Conservation (phyloP, 768 basidiomycete species). For the Phallus indusiatus region DNA sequence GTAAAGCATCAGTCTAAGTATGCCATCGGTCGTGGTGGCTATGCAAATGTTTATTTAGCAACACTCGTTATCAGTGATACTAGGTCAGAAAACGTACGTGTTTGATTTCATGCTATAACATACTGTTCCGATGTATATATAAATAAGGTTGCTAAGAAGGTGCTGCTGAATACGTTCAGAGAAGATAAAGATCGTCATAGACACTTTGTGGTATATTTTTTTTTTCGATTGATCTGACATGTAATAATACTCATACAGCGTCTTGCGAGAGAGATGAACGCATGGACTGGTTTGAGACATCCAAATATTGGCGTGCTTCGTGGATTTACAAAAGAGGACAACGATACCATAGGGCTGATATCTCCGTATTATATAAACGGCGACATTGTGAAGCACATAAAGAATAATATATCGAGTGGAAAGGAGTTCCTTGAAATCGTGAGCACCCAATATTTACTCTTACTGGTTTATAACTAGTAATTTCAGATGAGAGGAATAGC, state of each 20-base stretch:
- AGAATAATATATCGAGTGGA: neutral
- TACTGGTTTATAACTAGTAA: neutral
- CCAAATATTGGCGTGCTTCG: conserved; percentile 1
- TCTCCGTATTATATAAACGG: conserved; percentile 9
- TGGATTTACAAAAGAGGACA: conserved; percentile 1
- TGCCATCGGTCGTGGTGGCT: neutral
- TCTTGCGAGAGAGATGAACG: neutral
- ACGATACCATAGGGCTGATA: neutral
- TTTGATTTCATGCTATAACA: neutral
- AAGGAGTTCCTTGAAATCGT: neutral
- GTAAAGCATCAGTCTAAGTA: neutral
- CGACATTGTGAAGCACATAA: conserved; percentile 3
- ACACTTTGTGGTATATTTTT: neutral
- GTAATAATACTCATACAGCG: neutral
- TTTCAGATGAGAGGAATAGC: conserved; percentile 14
- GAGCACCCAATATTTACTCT: neutral
- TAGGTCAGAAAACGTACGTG: neutral
- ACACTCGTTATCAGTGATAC: neutral
- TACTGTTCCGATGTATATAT: neutral
- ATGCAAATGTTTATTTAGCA: neutral
- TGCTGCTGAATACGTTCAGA: neutral
- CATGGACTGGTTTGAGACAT: conserved; percentile 1
- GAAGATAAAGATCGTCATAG: neutral
- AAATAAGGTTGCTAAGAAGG: conserved; percentile 1
- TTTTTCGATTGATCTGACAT: neutral